phyloP scores from a whole-genome alignment of 805 yeast genomes.

The Suhomyces tanzawaensis region DNA sequence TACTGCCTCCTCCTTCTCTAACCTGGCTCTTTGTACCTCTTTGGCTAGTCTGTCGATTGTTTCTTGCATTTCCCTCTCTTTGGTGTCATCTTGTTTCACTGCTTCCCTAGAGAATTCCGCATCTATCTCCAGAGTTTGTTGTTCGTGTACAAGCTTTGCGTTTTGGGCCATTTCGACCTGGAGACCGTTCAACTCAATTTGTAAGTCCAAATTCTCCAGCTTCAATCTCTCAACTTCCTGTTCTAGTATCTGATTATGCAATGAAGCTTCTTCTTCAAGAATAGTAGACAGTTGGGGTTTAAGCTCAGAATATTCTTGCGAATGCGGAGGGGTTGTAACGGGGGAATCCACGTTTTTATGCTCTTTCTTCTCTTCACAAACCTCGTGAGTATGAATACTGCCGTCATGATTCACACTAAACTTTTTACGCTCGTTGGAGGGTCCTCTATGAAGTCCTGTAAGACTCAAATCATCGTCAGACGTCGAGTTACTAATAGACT shows the following conservation, averaged over 20 bases:
- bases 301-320: constrained; percentile 16
- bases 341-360: constrained; percentile 18
- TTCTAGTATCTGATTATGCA: constrained; percentile 2
- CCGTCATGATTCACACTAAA: constrained; percentile 9
- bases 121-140: constrained; percentile 1
- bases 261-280: constrained; percentile 1
- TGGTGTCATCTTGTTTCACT: neutral
- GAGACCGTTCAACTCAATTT: constrained; percentile 13
- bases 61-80: constrained; percentile 1
- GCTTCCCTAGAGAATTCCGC: neutral
- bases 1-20: constrained; percentile 2
- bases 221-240: constrained; percentile 11
- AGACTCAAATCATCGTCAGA: constrained; percentile 16
- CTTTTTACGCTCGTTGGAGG: constrained; percentile 2
- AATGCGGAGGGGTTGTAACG: constrained; percentile 34
- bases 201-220: constrained; percentile 16
- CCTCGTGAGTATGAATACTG: constrained; percentile 6
- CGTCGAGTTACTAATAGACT: constrained; percentile 4
- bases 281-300: neutral
- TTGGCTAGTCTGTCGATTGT: constrained; percentile 11
- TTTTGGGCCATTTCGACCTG: constrained; percentile 1
- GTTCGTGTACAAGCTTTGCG: neutral
- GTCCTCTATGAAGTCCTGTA: constrained; percentile 10
- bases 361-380: neutral
- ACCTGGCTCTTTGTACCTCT: constrained; percentile 8